Conservation (phyloP, 2,329 filamentous ascomycete genomes). For the Paecilomyces fulvus region DNA sequence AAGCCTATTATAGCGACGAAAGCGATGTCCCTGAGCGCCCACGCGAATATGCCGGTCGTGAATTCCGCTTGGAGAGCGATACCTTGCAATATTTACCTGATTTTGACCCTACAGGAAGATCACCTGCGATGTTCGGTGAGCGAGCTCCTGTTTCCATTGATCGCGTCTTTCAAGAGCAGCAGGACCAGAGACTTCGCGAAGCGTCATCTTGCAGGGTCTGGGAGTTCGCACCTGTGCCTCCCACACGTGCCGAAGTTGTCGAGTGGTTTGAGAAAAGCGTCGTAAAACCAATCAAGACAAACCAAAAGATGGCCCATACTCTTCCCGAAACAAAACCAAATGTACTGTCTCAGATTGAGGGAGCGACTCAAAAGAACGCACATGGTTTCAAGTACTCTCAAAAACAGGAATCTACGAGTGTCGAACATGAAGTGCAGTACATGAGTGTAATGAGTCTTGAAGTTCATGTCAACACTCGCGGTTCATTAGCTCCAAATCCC, state of each 20-base stretch:
- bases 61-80: slow-evolving; percentile 69
- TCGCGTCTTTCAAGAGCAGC: slow-evolving; percentile 42
- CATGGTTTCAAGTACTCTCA: slow-evolving; percentile 82
- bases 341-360: slow-evolving; percentile 73
- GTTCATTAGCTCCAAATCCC: slow-evolving; percentile 73
- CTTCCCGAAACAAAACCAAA: slow-evolving; percentile 17
- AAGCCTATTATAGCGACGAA: slow-evolving; percentile 77
- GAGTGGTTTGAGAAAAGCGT: slow-evolving; percentile 52
- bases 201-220: slow-evolving; percentile 60
- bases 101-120: slow-evolving; percentile 60
- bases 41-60: slow-evolving; percentile 78
- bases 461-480: slow-evolving; percentile 81
- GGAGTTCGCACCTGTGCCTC: slow-evolving; percentile 67
- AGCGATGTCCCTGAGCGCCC: slow-evolving; percentile 68
- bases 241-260: slow-evolving; percentile 60
- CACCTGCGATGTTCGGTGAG: slow-evolving; percentile 48
- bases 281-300: slow-evolving; percentile 7
- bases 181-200: slow-evolving; percentile 45
- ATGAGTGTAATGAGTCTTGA: slow-evolving; percentile 97
- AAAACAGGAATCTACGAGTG: slow-evolving; percentile 62
- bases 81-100: slow-evolving; percentile 70
- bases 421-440: slow-evolving; percentile 78
- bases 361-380: slow-evolving; percentile 71
- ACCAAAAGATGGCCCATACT: neutral
- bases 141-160: slow-evolving; percentile 43